Conservation (phyloP, 495 filamentous ascomycete species). For the Penicillium argentinense region DNA sequence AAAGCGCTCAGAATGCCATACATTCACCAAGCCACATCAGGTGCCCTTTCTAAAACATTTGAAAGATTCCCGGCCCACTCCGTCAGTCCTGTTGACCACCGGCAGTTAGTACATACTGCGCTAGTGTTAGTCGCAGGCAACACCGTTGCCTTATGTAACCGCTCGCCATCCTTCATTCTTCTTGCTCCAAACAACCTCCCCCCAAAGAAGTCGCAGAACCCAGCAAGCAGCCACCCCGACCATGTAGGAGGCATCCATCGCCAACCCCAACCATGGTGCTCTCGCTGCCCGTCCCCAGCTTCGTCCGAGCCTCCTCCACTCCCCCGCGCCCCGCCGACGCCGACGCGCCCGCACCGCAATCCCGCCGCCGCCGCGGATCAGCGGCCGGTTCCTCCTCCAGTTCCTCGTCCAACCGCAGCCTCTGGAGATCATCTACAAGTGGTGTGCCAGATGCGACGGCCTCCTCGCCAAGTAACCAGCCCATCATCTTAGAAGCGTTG, state of each 20-base stretch:
- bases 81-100: too few relatives aligned
- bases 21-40: too few relatives aligned
- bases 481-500: slow-evolving; percentile 42
- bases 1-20: too few relatives aligned
- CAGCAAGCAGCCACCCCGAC: slow-evolving; percentile 3
- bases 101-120: too few relatives aligned
- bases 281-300: slow-evolving; percentile 42
- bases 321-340: slow-evolving; percentile 30
- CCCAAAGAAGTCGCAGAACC: too few relatives aligned
- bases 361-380: slow-evolving; percentile 18
- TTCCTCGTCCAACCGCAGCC: slow-evolving; percentile 20
- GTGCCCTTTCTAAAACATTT: too few relatives aligned
- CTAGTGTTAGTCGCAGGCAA: too few relatives aligned
- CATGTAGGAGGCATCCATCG: slow-evolving; percentile 35
- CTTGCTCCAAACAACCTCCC: not conserved
- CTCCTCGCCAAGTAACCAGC: slow-evolving; percentile 25
- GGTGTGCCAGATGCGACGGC: not conserved
- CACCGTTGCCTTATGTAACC: slow-evolving; percentile 16
- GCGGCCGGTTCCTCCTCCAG: slow-evolving; percentile 17
- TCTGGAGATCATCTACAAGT: slow-evolving; percentile 12
- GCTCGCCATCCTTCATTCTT: slow-evolving; percentile 11
- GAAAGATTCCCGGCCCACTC: too few relatives aligned
- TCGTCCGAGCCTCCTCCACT: slow-evolving; percentile 36
- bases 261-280: slow-evolving; percentile 39
- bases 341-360: slow-evolving; percentile 17